Base-by-base conservation (phyloP, 1,284 basidiomycete genomes). In the Apiotrichum gamsii region DNA sequence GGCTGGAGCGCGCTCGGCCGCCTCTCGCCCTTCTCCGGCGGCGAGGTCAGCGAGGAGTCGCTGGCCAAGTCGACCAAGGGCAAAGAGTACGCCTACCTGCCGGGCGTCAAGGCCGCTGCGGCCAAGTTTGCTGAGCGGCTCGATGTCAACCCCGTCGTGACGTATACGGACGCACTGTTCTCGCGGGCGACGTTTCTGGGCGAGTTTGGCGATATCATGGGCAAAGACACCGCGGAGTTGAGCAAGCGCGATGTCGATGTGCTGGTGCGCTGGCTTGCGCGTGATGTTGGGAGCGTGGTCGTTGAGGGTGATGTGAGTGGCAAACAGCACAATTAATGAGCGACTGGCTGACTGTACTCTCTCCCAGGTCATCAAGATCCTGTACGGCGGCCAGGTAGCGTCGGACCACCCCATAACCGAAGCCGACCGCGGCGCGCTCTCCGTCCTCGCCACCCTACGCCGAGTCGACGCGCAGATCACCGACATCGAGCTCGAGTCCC, bases 351-450 rank as follows among this genome's bases (percentile, higher is more conserved):
- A 35, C 34, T 4, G 14, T 15, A 8, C 11, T n/a, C 32, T n/a
- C 32, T 33, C n/a, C 3, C 33, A 90, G 87, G 75, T 83, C 8
- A 79, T 90, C 64, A 91, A 91, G 69, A 86, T 91, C 54, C 58
- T 84, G 0, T 73, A 74, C 5, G 64, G 73, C 8, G 68, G 67
- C 9, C 58, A 73, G 23, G 42, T 52, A 5, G 52, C 49, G 2
- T 38, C 48, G 2, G 57, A 60, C 60, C 11, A 74, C 71, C 42
- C 67, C 4, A 62, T 72, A 30, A 64, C 61, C 19, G 72, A 72
- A 43, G 71, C 67, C 18, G 69, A 72, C 51, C 55, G 58, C 18
- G 69, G 72, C 21, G 64, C 65, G 0, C 49, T 73, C 6, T 51
- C 62, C 1, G 64, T 73, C 11, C 30, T 62, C 6, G 49, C 46